Conservation (phyloP, 345 rosid species). For the Gossypium ekmanianum region DNA sequence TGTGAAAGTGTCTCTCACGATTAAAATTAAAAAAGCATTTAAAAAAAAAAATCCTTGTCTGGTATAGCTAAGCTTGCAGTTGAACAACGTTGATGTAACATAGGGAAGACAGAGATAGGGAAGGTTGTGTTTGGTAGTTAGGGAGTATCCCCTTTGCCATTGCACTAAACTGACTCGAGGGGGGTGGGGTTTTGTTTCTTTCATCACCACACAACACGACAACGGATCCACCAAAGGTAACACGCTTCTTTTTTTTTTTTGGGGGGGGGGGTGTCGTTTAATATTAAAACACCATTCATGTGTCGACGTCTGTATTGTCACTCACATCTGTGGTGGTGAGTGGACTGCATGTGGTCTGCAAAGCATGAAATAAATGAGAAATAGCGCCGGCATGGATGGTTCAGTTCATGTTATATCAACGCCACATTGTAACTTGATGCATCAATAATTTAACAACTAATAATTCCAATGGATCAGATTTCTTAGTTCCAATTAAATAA, state of each 20-base stretch:
- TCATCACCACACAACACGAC: neutral
- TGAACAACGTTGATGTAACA: neutral
- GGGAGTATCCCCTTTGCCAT: neutral
- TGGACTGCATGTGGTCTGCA: neutral
- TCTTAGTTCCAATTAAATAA: neutral
- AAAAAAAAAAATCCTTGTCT: neutral
- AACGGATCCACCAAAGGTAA: neutral
- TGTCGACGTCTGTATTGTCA: neutral
- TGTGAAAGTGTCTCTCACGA: constrained; percentile 1
- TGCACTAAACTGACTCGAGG: neutral
- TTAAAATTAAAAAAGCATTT: neutral
- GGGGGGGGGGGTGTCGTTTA: neutral
- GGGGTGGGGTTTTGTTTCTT: neutral
- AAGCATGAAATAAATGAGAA: neutral
- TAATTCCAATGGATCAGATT: neutral
- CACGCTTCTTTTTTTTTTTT: neutral
- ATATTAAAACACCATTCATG: neutral
- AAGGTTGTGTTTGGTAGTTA: neutral
- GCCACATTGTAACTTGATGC: neutral
- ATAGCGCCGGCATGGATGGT: neutral
- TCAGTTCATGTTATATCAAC: neutral
- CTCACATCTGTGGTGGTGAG: neutral
- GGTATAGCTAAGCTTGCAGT: neutral
- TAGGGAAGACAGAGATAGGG: neutral
- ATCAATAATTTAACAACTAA: neutral